Conservation (phyloP, 495 filamentous ascomycete genomes). For the Talaromyces proteolyticus region DNA sequence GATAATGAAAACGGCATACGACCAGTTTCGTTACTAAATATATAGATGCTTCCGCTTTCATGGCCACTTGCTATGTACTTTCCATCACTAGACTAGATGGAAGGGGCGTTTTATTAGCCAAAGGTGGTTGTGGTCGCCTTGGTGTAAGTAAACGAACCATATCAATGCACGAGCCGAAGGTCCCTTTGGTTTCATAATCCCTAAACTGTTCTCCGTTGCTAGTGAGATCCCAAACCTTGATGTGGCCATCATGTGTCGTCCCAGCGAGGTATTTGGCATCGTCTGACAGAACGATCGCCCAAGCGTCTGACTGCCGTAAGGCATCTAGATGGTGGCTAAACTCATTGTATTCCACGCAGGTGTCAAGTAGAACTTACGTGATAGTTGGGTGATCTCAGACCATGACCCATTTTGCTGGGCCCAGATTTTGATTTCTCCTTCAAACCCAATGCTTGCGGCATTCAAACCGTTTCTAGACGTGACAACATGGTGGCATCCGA, state of each 20-base stretch:
- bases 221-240: conserved; percentile 80
- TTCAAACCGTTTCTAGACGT: conserved; percentile 61
- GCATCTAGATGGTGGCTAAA: conserved; percentile 9
- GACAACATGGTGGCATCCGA: conserved; percentile 84
- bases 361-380: conserved; percentile 26
- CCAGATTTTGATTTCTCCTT: conserved; percentile 82
- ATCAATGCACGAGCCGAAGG: conserved; percentile 85
- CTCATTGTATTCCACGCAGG: too few species aligned
- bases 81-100: conserved; percentile 74
- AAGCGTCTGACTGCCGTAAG: conserved; percentile 54
- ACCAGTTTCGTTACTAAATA: conserved; percentile 88
- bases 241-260: conserved; percentile 74
- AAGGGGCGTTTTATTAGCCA: conserved; percentile 6
- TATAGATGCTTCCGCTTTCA: conserved; percentile 87
- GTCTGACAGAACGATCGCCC: conserved; percentile 80
- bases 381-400: conserved; percentile 44
- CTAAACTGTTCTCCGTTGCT: conserved; percentile 52
- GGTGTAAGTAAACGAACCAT: conserved; percentile 41
- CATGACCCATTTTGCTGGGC: conserved; percentile 43
- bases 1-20: conserved; percentile 80
- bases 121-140: background rate
- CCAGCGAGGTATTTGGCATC: conserved; percentile 78
- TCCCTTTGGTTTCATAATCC: conserved; percentile 84
- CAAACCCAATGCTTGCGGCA: conserved; percentile 81
- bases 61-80: conserved; percentile 86